Evolutionary conservation across 192 early-diverging fungal species (phyloP), one percentile per base, ranked within the genome.

Genomic region (Phycomyces nitens): DNA sequence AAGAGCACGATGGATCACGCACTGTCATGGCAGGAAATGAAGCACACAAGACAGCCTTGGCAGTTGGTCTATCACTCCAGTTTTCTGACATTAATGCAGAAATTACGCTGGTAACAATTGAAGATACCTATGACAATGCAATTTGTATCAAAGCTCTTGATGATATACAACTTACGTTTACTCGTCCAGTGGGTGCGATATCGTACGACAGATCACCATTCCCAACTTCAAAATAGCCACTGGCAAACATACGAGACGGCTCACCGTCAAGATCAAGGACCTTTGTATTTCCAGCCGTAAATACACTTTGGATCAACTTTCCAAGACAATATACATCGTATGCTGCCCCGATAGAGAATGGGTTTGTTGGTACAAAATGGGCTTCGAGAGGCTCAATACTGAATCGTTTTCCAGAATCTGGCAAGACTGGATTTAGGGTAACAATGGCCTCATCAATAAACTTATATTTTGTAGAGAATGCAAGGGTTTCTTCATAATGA

Each of bases 281-380:
- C 27, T 72, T 72, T 5, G 60, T 57, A 54, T 64, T 69, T 0
- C 73, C 77, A 2, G 72, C 70, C 14, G 73, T 62, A 62, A 78
- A 85, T 0, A 85, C 77, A 27, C 57, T 61, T 58, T 74, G 66
- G 41, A 85, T 76, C 3, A 82, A 62, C 14, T 72, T 56, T 7
- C 80, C 83, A 16, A 85, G 55, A 27, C 79, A 76, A 34, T 69
- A 72, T n/a, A 82, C 72, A 62, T 85, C 83, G 66, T 77, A 76
- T 10, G 81, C 79, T 43, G 78, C 69, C 51, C 71, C 80, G 26
- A 85, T 57, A 54, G 69, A 50, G 77, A 82, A 58, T 16, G 34
- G 57, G 51, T 62, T 56, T 0, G 55, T 14, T 14, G 56, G 41
- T 38, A 56, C 29, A 14, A 39, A 43, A 26, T 21, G 20, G 5